phyloP scores from a whole-genome alignment of 2,329 filamentous ascomycete species.

The Phoma sp. region DNA sequence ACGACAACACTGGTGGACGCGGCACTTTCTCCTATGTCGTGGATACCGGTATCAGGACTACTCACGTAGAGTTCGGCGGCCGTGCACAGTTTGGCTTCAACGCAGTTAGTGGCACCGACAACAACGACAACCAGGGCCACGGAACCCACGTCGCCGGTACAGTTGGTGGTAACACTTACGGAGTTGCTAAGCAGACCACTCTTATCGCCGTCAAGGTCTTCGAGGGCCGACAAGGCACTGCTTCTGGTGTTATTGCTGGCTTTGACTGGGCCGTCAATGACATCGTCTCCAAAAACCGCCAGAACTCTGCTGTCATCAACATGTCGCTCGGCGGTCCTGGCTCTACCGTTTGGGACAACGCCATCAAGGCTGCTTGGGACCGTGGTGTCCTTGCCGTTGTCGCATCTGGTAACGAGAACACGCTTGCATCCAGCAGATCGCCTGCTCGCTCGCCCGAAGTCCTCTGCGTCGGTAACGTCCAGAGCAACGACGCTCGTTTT shows the following conservation, averaged over 20 bases:
- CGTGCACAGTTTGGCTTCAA: slow-evolving; percentile 41
- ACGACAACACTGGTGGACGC: slow-evolving; percentile 33
- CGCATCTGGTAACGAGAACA: slow-evolving; percentile 46
- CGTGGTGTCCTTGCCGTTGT: slow-evolving; percentile 45
- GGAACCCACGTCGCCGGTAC: slow-evolving; percentile 46
- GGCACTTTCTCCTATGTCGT: slow-evolving; percentile 59
- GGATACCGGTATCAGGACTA: slow-evolving; percentile 67
- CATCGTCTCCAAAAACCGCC: slow-evolving; percentile 36
- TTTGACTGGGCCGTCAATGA: slow-evolving; percentile 46
- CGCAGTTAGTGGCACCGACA: slow-evolving; percentile 22
- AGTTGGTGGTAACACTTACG: slow-evolving; percentile 37
- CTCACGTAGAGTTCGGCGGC: slow-evolving; percentile 53
- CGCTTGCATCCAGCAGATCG: slow-evolving; percentile 32
- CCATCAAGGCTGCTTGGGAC: slow-evolving; percentile 40
- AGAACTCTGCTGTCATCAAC: slow-evolving; percentile 45
- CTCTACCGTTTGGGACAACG: slow-evolving; percentile 39
- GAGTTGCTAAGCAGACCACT: slow-evolving; percentile 44
- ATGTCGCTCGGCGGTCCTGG: slow-evolving; percentile 46
- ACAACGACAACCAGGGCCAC: slow-evolving; percentile 38
- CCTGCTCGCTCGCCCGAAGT: slow-evolving; percentile 45
- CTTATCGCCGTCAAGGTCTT: slow-evolving; percentile 48
- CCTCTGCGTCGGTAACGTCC: slow-evolving; percentile 45
- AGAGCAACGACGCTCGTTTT: slow-evolving; percentile 31
- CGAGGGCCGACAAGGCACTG: slow-evolving; percentile 22
- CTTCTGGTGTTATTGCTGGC: slow-evolving; percentile 38